Evolutionary conservation across 768 basidiomycete genomes (phyloP), one percentile per base, ranked within the genome.

Genomic region (Trametes cingulata): DNA sequence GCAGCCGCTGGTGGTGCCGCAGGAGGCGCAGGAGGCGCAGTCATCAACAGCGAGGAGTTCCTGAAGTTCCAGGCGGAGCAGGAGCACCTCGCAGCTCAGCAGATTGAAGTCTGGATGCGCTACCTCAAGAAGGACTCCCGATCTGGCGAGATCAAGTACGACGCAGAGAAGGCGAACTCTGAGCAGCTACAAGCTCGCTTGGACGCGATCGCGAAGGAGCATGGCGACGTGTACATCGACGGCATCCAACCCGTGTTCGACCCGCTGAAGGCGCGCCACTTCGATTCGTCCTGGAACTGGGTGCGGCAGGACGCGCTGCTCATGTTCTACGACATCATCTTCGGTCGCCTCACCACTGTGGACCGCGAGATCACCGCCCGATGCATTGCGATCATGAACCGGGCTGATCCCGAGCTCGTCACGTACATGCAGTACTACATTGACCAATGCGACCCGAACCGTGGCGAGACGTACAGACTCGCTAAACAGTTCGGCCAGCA

Each of bases 271-370:
- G 97, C 95, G 13, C 91, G 97, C 46, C 95, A 90, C 71, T 98
- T 99, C 80, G 95, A 98, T 72, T 98, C 96, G 2, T 94, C 91
- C 6, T 99, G 96, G 97, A 99, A 99, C 72, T 99, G 97, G 97
- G 96, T 90, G 45, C 88, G 96, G 61, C 97, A 99, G 77, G 95
- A 97, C 62, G 93, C 95, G 15, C 80, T 98, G 25, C 78, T 93
- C 60, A 95, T 99, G 93, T 98, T 88, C 78, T 98, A 95, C 75
- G 96, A 98, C 73, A 97, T 99, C 76, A 94, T 99, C 67, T 94
- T 95, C 66, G 97, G 97, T 48, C 87, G 90, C 45, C 84, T 97
- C 56, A 95, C 89, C 22, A 94, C 93, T 17, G 91, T 98, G 64
- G 95, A 98, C 70, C 90, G 94, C 52, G 94, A 96, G 72, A 94